Evolutionary conservation across 2,329 filamentous ascomycete genomes (phyloP).

Genomic region (Neofusicoccum laricinum): DNA sequence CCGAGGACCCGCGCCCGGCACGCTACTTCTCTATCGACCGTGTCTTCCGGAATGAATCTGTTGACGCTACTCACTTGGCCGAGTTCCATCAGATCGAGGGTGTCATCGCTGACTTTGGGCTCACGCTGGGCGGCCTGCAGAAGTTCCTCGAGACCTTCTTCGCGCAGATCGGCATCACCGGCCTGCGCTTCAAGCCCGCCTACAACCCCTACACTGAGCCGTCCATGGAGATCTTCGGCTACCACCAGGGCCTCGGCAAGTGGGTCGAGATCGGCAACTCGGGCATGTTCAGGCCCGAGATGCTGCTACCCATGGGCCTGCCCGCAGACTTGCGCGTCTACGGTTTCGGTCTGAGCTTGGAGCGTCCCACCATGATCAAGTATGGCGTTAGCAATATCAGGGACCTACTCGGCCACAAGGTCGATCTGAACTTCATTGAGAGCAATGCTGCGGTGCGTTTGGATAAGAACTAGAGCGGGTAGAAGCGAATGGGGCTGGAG

Average conservation of each 20-base stretch:
- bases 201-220: conserved; percentile 82
- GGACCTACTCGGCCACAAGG: conserved; percentile 90
- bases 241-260: conserved; percentile 83
- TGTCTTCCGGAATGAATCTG: conserved; percentile 96
- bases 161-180: conserved; percentile 84
- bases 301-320: conserved; percentile 92
- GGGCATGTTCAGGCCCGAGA: conserved; percentile 98
- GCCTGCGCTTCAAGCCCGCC: conserved; percentile 92
- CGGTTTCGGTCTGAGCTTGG: conserved; percentile 87
- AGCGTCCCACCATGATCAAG: conserved; percentile 98
- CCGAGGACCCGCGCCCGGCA: conserved; percentile 78
- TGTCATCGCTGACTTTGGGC: conserved; percentile 93
- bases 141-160: conserved; percentile 97
- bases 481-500: neutral
- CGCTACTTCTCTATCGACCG: conserved; percentile 98
- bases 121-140: conserved; percentile 90
- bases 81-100: conserved; percentile 99
- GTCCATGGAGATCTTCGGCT: conserved; percentile 97
- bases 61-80: conserved; percentile 93
- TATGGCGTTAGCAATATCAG: conserved; percentile 77
- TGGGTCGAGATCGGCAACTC: conserved; percentile 97
- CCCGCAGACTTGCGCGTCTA: conserved; percentile 91
- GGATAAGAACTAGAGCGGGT: conserved; percentile 65
- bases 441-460: conserved; percentile 86
- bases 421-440: conserved; percentile 90